Conservation (phyloP, 768 basidiomycete genomes). For the Phaeotremella skinneri region DNA sequence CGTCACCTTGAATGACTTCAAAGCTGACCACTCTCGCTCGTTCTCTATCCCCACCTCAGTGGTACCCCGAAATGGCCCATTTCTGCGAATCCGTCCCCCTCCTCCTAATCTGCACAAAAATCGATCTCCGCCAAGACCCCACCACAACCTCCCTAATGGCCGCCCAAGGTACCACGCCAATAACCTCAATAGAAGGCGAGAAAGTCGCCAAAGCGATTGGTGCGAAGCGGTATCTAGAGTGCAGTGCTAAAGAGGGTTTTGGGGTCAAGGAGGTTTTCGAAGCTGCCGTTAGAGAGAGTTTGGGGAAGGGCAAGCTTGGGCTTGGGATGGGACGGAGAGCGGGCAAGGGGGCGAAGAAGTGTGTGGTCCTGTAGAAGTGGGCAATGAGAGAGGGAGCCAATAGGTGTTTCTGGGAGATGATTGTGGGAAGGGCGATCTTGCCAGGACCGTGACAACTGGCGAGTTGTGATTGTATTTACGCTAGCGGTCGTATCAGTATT, state of each 20-base stretch:
- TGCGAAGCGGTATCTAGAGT: slow-evolving; percentile 81
- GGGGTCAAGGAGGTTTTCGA: slow-evolving; percentile 92
- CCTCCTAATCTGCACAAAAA: slow-evolving; percentile 51
- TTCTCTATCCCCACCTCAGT: slow-evolving; percentile 38
- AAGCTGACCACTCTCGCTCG: too few species aligned
- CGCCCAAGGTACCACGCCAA: slow-evolving; percentile 71
- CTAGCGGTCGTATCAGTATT: too few species aligned
- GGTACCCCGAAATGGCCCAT: slow-evolving; percentile 53
- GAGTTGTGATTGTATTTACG: too few species aligned
- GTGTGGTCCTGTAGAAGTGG: slow-evolving; percentile 60
- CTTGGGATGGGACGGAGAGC: not conserved
- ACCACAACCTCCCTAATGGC: slow-evolving; percentile 55
- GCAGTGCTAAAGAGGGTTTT: slow-evolving; percentile 84
- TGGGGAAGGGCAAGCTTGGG: slow-evolving; percentile 59
- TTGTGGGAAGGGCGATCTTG: too few species aligned
- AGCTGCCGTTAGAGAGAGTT: slow-evolving; percentile 81
- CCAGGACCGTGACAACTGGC: too few species aligned
- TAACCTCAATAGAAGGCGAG: slow-evolving; percentile 76
- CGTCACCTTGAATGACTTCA: too few species aligned
- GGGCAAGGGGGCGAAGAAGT: slow-evolving; percentile 55
- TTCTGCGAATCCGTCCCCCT: slow-evolving; percentile 51
- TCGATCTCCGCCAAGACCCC: slow-evolving; percentile 49
- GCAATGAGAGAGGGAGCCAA: slow-evolving; percentile 16
- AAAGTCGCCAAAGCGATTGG: slow-evolving; percentile 90
- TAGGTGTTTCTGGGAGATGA: not conserved